Conservation (phyloP, 2,329 filamentous ascomycete genomes). For the Beauveria medogensis region DNA sequence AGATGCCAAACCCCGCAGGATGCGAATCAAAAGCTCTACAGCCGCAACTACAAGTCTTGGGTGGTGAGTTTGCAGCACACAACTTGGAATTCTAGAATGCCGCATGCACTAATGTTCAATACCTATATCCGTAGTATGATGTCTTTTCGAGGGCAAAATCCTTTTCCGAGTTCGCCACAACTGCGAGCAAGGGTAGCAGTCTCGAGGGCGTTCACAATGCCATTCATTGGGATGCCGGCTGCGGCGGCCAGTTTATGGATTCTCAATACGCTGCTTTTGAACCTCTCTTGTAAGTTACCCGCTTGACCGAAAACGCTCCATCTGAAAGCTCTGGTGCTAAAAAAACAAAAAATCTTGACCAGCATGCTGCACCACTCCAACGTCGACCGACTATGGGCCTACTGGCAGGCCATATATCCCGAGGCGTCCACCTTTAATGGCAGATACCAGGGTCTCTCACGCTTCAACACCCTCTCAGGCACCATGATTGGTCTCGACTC, state of each 20-base stretch:
- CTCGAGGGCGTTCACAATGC: constrained; percentile 36
- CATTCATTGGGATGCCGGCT: constrained; percentile 32
- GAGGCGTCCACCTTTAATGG: constrained; percentile 25
- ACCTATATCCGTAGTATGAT: constrained; percentile 28
- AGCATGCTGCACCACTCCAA: constrained; percentile 46
- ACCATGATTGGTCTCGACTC: constrained; percentile 33
- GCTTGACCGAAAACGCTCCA: too few species aligned
- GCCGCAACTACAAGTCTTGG: constrained; percentile 30
- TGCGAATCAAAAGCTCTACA: constrained; percentile 28
- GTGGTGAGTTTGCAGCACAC: constrained; percentile 19
- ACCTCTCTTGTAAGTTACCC: constrained; percentile 32
- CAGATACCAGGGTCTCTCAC: constrained; percentile 27
- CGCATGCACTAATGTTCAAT: background rate
- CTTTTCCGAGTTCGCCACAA: constrained; percentile 29
- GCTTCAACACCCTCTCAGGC: constrained; percentile 33
- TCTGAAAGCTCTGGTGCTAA: background rate
- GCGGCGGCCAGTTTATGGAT: constrained; percentile 33
- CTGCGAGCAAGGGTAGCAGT: constrained; percentile 28
- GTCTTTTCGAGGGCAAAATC: constrained; percentile 27
- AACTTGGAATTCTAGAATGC: background rate
- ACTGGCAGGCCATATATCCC: constrained; percentile 39
- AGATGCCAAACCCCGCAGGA: constrained; percentile 29
- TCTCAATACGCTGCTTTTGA: constrained; percentile 35
- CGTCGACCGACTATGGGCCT: constrained; percentile 55
- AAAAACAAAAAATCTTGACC: too few species aligned